Base-by-base conservation (phyloP, 306 rosid genomes). In the Cucurbita pepo region DNA sequence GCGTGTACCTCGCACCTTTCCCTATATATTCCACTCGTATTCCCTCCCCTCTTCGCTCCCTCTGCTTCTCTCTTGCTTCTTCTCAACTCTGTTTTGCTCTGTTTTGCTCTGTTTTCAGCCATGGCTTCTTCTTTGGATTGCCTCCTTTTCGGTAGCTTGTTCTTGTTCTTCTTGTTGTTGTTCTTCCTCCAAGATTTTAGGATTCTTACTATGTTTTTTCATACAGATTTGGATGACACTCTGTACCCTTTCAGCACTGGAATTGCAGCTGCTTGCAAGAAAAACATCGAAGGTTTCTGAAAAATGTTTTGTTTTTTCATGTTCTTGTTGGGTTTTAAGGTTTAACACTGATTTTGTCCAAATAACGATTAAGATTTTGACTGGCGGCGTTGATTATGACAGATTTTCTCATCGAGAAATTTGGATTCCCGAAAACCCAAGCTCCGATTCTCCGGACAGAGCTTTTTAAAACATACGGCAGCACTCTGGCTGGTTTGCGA, bases 401-500 rank as follows among this genome's bases (percentile, higher is more conserved):
- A 57, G 94, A 83, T 61, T 93, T 86, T 48, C 85, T 93, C 0
- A 77, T 89, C 0, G 83, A 93, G 75, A 83, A 87, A 83, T 88
- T 85, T 48, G 92, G 96, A 77, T 94, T 90, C 79, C 72, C 86
- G 30, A 82, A 79, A 44, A 57, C 73, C 74, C 72, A 86, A 81
- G 96, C 98, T 5, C 70, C 85, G 0, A 67, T 77, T n/a, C 92
- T 86, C 21, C 81, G 97, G 7, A 85, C 81, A 21, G 84, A 94
- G 74, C 91, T 94, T 41, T 94, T 94, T 83, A 94, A 85, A 78
- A 87, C 82, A 44, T 85, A 89, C 80, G 98, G 97, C 77, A 89
- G 98, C 85, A 81, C 98, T 36, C 96, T 94, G 47, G 96, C 96
- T 55, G 96, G 98, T 51, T 86, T 90, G 43, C 82, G 97, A 64